Percentiles rank a stretch among this genome's conserved stretches.
Evolutionary conservation across 1,139 yeast genomes (phyloP).

Genomic region (Blastobotrys ciferrii): DNA sequence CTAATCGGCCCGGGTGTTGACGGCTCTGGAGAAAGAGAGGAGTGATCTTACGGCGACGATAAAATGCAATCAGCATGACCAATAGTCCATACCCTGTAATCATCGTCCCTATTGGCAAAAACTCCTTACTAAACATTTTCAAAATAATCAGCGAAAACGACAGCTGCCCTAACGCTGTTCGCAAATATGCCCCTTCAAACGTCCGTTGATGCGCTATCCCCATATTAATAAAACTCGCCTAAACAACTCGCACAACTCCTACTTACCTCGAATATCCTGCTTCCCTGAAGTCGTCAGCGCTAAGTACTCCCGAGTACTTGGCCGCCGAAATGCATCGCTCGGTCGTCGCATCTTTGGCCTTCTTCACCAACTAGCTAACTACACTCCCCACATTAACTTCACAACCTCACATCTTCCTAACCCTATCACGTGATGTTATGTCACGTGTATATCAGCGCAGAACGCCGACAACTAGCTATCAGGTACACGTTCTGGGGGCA

Average conservation of each 20-base stretch:
- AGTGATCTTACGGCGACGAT: constrained; percentile 30
- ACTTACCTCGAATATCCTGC: constrained; percentile 15
- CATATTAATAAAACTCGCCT: neutral
- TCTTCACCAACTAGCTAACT: no score
- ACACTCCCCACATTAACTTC: neutral
- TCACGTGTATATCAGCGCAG: no score
- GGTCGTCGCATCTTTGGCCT: neutral
- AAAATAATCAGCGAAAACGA: constrained; percentile 39
- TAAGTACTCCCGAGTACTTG: constrained; percentile 16
- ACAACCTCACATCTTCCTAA: no score
- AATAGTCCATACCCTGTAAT: constrained; percentile 40
- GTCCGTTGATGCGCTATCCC: constrained; percentile 42
- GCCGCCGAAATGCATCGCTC: constrained; percentile 3
- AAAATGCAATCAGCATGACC: constrained; percentile 34
- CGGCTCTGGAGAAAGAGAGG: constrained; percentile 24
- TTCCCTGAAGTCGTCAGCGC: constrained; percentile 12
- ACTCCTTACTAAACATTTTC: constrained; percentile 39
- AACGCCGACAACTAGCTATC: no score
- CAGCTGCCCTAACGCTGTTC: constrained; percentile 42
- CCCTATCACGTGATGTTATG: no score
- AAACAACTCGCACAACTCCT: neutral
- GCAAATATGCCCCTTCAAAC: constrained; percentile 43
- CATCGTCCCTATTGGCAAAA: constrained; percentile 41
- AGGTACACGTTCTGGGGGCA: no score
- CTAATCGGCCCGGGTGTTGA: constrained; percentile 12